These are phyloP conservation scores for Ceratobasidium sp. DNA, from an alignment of 1,284 basidiomycete species.

Conservation along the genomic window DNA sequence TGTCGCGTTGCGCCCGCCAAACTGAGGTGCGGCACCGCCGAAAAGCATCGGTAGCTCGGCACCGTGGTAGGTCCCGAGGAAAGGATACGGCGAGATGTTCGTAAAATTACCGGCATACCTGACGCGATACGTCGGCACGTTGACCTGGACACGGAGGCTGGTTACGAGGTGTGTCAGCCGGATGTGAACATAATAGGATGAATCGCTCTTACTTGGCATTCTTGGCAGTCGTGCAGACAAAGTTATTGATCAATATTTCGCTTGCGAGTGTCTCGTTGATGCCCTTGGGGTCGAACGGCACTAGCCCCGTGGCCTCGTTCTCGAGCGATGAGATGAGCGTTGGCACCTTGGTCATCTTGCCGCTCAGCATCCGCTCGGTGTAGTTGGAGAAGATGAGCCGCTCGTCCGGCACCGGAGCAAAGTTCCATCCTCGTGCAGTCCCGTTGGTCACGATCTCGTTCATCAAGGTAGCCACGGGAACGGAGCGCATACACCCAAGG, in stretches of 20 bases:
- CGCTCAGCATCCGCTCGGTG: slow-evolving; percentile 3
- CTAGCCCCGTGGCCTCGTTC: slow-evolving; percentile 23
- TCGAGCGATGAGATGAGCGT: slow-evolving; percentile 16
- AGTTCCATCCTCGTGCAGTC: slow-evolving; percentile 16
- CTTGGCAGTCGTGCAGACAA: slow-evolving; percentile 14
- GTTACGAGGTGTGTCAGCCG: not conserved
- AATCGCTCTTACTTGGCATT: slow-evolving; percentile 7
- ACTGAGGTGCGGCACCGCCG: slow-evolving; percentile 7
- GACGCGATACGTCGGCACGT: not conserved
- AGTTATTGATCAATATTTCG: not conserved
- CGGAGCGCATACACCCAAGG: slow-evolving; percentile 9
- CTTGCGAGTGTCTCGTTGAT: slow-evolving; percentile 13
- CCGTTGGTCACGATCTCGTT: slow-evolving; percentile 21
- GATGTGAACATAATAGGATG: not conserved
- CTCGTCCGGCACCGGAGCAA: slow-evolving; percentile 20
- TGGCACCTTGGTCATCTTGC: slow-evolving; percentile 16
- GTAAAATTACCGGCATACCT: slow-evolving; percentile 12
- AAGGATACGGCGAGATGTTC: slow-evolving; percentile 13
- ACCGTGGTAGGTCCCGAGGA: slow-evolving; percentile 12
- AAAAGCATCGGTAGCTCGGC: not conserved
- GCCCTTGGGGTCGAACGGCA: slow-evolving; percentile 28
- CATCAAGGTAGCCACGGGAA: not conserved
- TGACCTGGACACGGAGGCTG: slow-evolving; percentile 5
- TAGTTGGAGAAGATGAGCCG: slow-evolving; percentile 13
- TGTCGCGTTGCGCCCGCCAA: slow-evolving; percentile 17